phyloP scores from a whole-genome alignment of 805 yeast species.

The Saturnispora hagleri region DNA sequence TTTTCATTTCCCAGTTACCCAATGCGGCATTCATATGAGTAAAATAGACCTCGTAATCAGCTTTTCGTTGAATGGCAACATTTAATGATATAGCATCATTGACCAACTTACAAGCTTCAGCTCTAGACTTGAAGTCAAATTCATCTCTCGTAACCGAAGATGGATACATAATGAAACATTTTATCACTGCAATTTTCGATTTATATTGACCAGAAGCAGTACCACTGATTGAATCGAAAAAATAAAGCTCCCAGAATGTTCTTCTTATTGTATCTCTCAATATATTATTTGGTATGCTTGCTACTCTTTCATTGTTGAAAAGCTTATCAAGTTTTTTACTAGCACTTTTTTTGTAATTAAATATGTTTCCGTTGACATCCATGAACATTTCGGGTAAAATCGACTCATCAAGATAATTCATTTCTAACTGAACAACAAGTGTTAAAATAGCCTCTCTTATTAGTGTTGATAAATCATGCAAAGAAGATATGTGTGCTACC shows the following conservation, averaged over 20 bases:
- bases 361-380: constrained; percentile 28
- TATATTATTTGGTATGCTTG: constrained; percentile 16
- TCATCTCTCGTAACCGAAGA: constrained; percentile 24
- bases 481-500: constrained; percentile 41
- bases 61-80: constrained; percentile 33
- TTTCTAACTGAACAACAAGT: constrained; percentile 29
- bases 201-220: constrained; percentile 43
- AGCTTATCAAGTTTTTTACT: not conserved
- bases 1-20: constrained; percentile 42
- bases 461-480: constrained; percentile 36
- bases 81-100: constrained; percentile 42
- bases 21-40: constrained; percentile 36
- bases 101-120: constrained; percentile 38
- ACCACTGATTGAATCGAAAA: constrained; percentile 43
- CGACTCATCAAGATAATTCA: constrained; percentile 32
- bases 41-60: constrained; percentile 30
- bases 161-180: constrained; percentile 34
- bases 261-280: constrained; percentile 33
- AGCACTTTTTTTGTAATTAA: constrained; percentile 10
- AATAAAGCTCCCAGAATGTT: constrained; percentile 44
- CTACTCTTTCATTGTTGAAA: constrained; percentile 11
- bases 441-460: constrained; percentile 36
- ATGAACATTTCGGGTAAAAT: constrained; percentile 20
- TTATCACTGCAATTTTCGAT: constrained; percentile 30
- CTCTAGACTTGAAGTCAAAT: constrained; percentile 40